Evolutionary conservation across 2,329 filamentous ascomycete species (phyloP).

Genomic region (Diaporthe australafricana): DNA sequence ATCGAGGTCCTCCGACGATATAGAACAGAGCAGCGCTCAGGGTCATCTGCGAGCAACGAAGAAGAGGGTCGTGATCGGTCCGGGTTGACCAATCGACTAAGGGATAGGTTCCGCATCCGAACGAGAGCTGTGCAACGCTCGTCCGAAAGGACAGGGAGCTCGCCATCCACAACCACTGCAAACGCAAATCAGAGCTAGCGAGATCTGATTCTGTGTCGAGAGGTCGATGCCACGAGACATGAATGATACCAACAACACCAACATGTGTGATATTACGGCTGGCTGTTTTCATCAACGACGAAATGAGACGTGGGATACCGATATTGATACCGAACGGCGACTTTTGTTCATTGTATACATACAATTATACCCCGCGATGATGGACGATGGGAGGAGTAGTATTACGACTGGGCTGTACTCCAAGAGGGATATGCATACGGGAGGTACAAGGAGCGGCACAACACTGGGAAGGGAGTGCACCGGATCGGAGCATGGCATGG

Average conservation of each 20-base stretch:
- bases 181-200: constrained; percentile 19
- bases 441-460: not conserved
- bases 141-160: constrained; percentile 27
- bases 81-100: constrained; percentile 60
- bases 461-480: not conserved
- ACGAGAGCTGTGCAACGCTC: constrained; percentile 51
- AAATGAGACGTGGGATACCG: not conserved
- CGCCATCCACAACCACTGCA: constrained; percentile 10
- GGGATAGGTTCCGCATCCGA: constrained; percentile 65
- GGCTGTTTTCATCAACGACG: constrained; percentile 20
- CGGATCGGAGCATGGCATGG: constrained; percentile 13
- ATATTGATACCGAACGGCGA: constrained; percentile 10
- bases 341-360: not conserved
- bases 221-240: not conserved
- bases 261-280: constrained; percentile 16
- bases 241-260: not conserved
- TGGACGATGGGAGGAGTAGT: constrained; percentile 7
- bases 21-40: constrained; percentile 53
- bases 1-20: constrained; percentile 68
- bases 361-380: constrained; percentile 20
- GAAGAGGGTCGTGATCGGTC: constrained; percentile 54
- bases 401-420: not conserved
- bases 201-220: constrained; percentile 1
- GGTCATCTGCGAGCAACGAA: constrained; percentile 21
- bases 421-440: not conserved